These are phyloP conservation scores for Hyaloscypha hepaticicola DNA, from an alignment of 495 filamentous ascomycete genomes.

Conservation along the genomic window DNA sequence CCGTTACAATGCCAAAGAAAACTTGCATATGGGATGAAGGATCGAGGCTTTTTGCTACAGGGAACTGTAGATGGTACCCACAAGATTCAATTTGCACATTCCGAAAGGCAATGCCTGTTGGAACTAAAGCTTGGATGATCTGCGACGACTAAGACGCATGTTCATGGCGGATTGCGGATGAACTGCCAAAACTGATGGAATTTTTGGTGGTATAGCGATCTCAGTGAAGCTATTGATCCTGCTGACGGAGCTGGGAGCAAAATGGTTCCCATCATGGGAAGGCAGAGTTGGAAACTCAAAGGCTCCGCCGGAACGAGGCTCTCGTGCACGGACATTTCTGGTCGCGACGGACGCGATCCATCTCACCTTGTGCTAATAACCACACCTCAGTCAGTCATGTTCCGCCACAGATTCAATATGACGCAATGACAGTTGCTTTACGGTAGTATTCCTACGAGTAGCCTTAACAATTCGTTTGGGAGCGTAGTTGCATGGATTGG, in stretches of 20 bases:
- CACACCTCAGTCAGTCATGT: not conserved
- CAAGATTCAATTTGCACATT: not conserved
- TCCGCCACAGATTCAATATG: not conserved
- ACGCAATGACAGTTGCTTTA: not conserved
- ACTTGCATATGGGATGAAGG: not conserved
- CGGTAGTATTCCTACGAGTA: not conserved
- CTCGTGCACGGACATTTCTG: not conserved
- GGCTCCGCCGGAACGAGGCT: not conserved
- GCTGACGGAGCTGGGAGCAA: not conserved
- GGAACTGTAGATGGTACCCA: not conserved
- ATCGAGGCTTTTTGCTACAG: not conserved
- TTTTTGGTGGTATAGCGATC: not conserved
- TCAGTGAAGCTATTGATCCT: slow-evolving; percentile 2
- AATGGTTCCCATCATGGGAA: not conserved
- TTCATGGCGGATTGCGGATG: not conserved
- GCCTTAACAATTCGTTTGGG: not conserved
- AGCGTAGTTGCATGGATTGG: not conserved
- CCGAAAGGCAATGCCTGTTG: not conserved
- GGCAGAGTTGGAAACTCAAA: not conserved
- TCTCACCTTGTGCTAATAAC: not conserved
- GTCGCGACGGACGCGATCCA: not conserved
- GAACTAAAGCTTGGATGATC: not conserved
- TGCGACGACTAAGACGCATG: not conserved
- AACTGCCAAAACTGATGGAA: not conserved
- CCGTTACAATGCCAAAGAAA: not conserved